These are phyloP conservation scores for Carpinus fangiana DNA, from an alignment of 306 rosid species.

Conservation along the genomic window DNA sequence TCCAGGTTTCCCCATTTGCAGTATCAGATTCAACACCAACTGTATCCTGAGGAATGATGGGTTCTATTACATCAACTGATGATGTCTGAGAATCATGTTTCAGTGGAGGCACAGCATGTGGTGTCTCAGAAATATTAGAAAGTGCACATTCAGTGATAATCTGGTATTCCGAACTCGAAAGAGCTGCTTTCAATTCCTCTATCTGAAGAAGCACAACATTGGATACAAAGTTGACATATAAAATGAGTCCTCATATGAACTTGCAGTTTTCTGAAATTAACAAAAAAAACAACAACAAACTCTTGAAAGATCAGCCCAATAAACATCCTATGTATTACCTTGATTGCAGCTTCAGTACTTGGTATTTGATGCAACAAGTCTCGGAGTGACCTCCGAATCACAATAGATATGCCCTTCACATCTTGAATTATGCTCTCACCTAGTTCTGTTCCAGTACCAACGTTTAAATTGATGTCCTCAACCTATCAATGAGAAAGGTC, in stretches of 20 bases:
- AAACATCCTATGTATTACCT: constrained; percentile 47
- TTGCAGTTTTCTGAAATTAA: neutral
- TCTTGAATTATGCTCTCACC: constrained; percentile 93
- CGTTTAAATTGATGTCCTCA: constrained; percentile 89
- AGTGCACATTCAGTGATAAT: constrained; percentile 87
- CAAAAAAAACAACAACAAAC: neutral
- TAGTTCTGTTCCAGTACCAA: constrained; percentile 71
- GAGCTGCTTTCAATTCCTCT: constrained; percentile 80
- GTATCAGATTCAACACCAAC: constrained; percentile 44
- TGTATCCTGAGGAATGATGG: constrained; percentile 35
- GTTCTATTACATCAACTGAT: constrained; percentile 40
- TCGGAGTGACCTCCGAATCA: constrained; percentile 83
- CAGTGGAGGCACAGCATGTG: constrained; percentile 59
- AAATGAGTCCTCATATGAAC: neutral
- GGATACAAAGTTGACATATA: constrained; percentile 14
- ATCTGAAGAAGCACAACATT: constrained; percentile 56
- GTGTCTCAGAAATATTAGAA: constrained; percentile 85
- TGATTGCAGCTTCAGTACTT: constrained; percentile 60
- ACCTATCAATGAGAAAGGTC: constrained; percentile 51
- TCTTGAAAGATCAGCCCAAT: constrained; percentile 17
- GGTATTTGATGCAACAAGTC: constrained; percentile 76
- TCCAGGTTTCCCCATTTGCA: constrained; percentile 43
- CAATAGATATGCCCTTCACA: constrained; percentile 83
- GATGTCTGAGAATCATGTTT: constrained; percentile 39
- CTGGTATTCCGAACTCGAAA: constrained; percentile 87